phyloP scores from a whole-genome alignment of 2,329 filamentous ascomycete genomes.

The Fusarium sp. region DNA sequence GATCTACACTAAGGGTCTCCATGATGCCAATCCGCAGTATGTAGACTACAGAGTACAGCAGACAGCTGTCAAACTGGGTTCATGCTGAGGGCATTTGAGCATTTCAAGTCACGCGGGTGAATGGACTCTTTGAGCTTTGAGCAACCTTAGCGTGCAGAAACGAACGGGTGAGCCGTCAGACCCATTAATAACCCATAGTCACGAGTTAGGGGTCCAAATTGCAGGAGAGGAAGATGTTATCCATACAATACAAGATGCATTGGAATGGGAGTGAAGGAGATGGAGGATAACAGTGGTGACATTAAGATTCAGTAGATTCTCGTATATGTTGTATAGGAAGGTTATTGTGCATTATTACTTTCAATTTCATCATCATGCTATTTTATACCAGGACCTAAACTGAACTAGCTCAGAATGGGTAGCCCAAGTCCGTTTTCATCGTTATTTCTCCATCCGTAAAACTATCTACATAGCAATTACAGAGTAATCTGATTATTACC shows the following conservation, averaged over 20 bases:
- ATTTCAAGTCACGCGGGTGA: constrained; percentile 34
- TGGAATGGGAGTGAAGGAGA: background rate
- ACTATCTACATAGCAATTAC: constrained; percentile 21
- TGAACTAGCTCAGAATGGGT: constrained; percentile 4
- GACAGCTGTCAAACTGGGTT: constrained; percentile 4
- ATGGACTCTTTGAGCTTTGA: constrained; percentile 33
- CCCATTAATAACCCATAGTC: constrained; percentile 20
- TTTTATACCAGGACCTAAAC: constrained; percentile 14
- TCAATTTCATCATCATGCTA: constrained; percentile 18
- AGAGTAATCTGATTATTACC: constrained; percentile 12
- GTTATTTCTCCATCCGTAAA: background rate
- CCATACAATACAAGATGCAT: background rate
- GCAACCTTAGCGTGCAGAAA: constrained; percentile 40
- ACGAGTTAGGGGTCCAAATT: constrained; percentile 41
- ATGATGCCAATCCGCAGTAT: background rate
- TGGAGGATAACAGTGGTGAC: background rate
- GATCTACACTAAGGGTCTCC: background rate
- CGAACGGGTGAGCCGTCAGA: constrained; percentile 21
- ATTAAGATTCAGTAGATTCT: background rate
- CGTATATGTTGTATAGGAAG: constrained; percentile 8
- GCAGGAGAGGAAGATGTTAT: constrained; percentile 7
- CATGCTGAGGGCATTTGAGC: constrained; percentile 1
- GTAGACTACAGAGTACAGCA: background rate
- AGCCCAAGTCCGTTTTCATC: constrained; percentile 3
- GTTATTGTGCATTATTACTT: background rate